phyloP scores from a whole-genome alignment of 2,329 filamentous ascomycete genomes.

The Botryotinia convoluta region DNA sequence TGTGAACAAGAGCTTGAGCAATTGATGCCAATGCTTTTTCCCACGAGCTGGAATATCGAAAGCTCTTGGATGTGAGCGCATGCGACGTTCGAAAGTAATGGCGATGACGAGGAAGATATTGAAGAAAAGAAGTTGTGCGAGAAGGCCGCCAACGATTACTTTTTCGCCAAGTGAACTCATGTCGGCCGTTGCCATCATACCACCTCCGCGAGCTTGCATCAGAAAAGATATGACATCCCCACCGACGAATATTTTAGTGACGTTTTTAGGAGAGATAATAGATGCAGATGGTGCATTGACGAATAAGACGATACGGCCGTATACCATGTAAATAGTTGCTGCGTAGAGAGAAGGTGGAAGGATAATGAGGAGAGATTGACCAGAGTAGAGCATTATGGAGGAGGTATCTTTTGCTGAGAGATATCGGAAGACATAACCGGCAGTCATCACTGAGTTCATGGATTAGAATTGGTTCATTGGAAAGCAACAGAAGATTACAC shows the following conservation, averaged over 20 bases:
- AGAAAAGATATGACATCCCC: slow-evolving; percentile 55
- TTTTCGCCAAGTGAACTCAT: background rate
- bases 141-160: slow-evolving; percentile 47
- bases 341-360: slow-evolving; percentile 38
- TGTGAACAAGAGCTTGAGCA: slow-evolving; percentile 43
- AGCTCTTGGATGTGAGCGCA: background rate
- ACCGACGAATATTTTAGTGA: slow-evolving; percentile 55
- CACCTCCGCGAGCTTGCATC: slow-evolving; percentile 44
- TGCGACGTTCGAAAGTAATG: slow-evolving; percentile 19
- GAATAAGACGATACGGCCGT: slow-evolving; percentile 32
- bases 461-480: background rate
- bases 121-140: slow-evolving; percentile 51
- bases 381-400: slow-evolving; percentile 37
- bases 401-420: slow-evolving; percentile 30
- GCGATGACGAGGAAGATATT: slow-evolving; percentile 44
- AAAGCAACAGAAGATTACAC: background rate
- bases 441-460: slow-evolving; percentile 27
- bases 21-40: slow-evolving; percentile 35
- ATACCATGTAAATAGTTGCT: slow-evolving; percentile 38
- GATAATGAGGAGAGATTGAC: slow-evolving; percentile 34
- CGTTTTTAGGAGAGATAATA: slow-evolving; percentile 42
- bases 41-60: slow-evolving; percentile 2
- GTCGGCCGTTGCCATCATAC: slow-evolving; percentile 24
- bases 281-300: slow-evolving; percentile 33
- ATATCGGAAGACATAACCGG: slow-evolving; percentile 26